Evolutionary conservation across 768 basidiomycete species (phyloP), one percentile per base, ranked within the genome.

Genomic region (Leccinum broughii): DNA sequence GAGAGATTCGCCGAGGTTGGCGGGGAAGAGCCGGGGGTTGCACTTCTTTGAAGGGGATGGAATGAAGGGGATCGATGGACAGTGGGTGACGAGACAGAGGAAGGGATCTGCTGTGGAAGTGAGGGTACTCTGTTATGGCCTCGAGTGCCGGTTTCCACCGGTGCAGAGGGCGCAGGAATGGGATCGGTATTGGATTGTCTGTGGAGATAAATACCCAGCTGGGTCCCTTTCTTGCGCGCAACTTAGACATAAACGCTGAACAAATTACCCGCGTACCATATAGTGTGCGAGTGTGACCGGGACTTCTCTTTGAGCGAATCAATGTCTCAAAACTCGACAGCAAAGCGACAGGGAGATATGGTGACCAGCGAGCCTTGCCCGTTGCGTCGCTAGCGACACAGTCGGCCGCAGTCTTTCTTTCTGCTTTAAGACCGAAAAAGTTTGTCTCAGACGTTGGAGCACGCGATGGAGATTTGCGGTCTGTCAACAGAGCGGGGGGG

Each of bases 241-340:
- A 94, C 81, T 71, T 96, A 93, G 48, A 95, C 87, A 67, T 95
- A 96, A 2, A 93, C 86, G 63, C 93, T 93, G 79, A 87, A 95
- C 67, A 92, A 77, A 66, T 85, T 92, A 9, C 95, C 95, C 2
- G 90, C 93, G 70, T 94, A 92, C 85, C 92, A 95, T 56, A 95
- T 81, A 3, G 94, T 97, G 57, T 87, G 85, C 8, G 90, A 92
- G 72, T 95, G 87, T 54, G 92, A 73, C 15, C 93, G 81, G 54
- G 86, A 85, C 75, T 95, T 96, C 76, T 96, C 94, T 59, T 87
- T 88, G 41, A 97, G 80, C 35, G 80, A 75, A 61, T 90, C 88
- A 20, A 93, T 81, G 67, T 90, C 89, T 89, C 91, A 95, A 70
- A 96, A 96, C 73, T 96, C 94, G 55, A 93, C 91, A 9, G 85